Evolutionary conservation across 495 filamentous ascomycete species (phyloP).

Genomic region (Aspergillus coremiiformis): DNA sequence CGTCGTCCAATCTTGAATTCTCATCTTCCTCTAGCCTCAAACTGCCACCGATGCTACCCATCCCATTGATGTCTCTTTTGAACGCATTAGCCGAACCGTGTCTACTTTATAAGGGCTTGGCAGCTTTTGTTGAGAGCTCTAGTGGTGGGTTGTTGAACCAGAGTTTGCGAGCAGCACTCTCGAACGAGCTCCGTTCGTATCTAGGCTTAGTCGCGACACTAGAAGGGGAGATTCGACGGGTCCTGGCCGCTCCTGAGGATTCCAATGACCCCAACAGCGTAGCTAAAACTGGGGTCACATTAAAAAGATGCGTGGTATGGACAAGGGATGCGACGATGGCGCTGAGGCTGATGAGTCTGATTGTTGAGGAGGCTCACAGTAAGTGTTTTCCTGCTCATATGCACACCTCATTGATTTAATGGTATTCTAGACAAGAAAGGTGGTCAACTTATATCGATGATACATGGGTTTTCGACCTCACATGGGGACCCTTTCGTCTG

Average conservation of each 20-base stretch:
- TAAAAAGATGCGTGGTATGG: constrained; percentile 96
- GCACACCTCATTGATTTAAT: constrained; percentile 8
- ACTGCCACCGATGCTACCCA: constrained; percentile 68
- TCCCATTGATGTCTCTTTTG: constrained; percentile 79
- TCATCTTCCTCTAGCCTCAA: constrained; percentile 54
- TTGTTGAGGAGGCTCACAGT: constrained; percentile 83
- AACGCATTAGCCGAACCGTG: constrained; percentile 91
- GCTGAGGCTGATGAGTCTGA: constrained; percentile 84
- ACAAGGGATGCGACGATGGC: constrained; percentile 96
- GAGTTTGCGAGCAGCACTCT: constrained; percentile 85
- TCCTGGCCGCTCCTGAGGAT: constrained; percentile 58
- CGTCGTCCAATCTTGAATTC: constrained; percentile 77
- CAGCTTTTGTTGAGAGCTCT: constrained; percentile 67
- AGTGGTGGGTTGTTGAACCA: constrained; percentile 76
- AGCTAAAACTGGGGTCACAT: constrained; percentile 84
- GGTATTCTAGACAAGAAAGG: constrained; percentile 60
- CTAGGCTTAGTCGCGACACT: constrained; percentile 86
- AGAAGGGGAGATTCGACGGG: constrained; percentile 86
- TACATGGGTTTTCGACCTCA: constrained; percentile 86
- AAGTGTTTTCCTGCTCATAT: constrained; percentile 18
- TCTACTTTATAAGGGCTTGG: constrained; percentile 72
- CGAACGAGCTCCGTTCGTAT: constrained; percentile 79
- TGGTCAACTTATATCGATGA: constrained; percentile 87
- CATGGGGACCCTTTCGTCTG: constrained; percentile 94
- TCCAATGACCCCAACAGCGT: constrained; percentile 55